A percentile compares a stretch with the other conserved stretches of the same genome.
Conservation (phyloP, 2,329 filamentous ascomycete species). For the Phaeosphaeria sp. region DNA sequence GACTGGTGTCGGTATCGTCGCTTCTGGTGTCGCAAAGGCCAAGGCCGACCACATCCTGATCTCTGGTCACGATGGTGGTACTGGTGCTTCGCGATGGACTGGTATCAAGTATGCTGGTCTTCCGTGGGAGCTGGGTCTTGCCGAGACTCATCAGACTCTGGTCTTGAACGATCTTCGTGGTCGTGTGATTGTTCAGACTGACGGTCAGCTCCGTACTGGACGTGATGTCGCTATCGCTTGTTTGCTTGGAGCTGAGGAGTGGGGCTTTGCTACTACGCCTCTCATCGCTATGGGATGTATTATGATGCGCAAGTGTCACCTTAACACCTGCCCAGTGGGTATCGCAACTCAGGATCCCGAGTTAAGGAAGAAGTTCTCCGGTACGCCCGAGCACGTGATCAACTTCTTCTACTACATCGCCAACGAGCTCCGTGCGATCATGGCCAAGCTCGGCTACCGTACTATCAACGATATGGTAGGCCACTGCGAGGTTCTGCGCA, state of each 20-base stretch:
- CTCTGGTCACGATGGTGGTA: conserved; percentile 95
- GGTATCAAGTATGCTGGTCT: conserved; percentile 98
- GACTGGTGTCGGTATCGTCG: conserved; percentile 96
- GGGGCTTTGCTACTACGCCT: conserved; percentile 93
- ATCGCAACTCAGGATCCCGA: conserved; percentile 97
- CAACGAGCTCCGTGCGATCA: conserved; percentile 94
- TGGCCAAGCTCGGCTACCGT: conserved; percentile 93
- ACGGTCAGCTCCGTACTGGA: conserved; percentile 91
- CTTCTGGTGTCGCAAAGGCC: conserved; percentile 95
- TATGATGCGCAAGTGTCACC: conserved; percentile 80
- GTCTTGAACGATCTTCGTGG: conserved; percentile 95
- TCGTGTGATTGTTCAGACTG: conserved; percentile 93
- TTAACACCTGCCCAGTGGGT: conserved; percentile 86
- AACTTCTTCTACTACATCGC: conserved; percentile 99
- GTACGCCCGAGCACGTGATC: conserved; percentile 94
- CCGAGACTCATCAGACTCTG: conserved; percentile 94
- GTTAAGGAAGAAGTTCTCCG: conserved; percentile 89
- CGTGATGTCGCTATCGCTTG: conserved; percentile 94
- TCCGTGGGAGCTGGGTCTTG: conserved; percentile 94
- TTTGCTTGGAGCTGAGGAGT: conserved; percentile 96
- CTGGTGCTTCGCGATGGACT: conserved; percentile 95
- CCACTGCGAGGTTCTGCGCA: conserved; percentile 82
- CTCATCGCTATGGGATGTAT: conserved; percentile 97
- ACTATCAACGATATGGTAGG: conserved; percentile 99
- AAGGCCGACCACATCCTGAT: conserved; percentile 97